phyloP scores from a whole-genome alignment of 1,284 basidiomycete species.

The Mycena sp. region DNA sequence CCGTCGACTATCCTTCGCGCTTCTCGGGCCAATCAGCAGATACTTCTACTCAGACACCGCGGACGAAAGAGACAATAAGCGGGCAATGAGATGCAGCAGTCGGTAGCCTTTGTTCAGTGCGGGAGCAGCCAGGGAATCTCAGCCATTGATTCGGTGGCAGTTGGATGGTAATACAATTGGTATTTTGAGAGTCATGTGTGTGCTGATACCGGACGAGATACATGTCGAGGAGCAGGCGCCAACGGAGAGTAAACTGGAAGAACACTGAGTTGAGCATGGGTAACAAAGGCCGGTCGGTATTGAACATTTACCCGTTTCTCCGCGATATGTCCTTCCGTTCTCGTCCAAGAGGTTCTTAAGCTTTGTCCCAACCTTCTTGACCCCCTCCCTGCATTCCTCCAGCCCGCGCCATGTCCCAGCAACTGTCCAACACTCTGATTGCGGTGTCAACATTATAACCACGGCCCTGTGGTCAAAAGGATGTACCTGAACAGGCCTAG shows the following conservation, averaged over 20 bases:
- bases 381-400: constrained; percentile 64
- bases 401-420: constrained; percentile 73
- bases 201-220: constrained; percentile 2
- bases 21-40: too few relatives aligned
- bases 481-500: constrained; percentile 60
- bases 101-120: too few relatives aligned
- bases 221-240: constrained; percentile 21
- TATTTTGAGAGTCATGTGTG: not conserved
- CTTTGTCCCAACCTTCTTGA: constrained; percentile 66
- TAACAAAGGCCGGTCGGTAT: too few relatives aligned
- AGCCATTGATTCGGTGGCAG: too few relatives aligned
- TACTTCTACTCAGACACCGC: too few relatives aligned
- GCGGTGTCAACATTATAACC: not conserved
- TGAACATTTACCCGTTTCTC: constrained; percentile 46
- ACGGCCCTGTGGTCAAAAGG: not conserved
- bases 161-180: not conserved
- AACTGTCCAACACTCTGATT: constrained; percentile 76
- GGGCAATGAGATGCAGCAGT: too few relatives aligned
- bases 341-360: constrained; percentile 73
- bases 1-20: too few relatives aligned
- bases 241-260: constrained; percentile 25
- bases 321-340: constrained; percentile 72
- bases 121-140: too few relatives aligned
- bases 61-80: too few relatives aligned
- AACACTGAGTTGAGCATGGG: not conserved